Evolutionary conservation across 805 yeast species (phyloP), one percentile per base, ranked within the genome.

Genomic region (Candida sonorensis): DNA sequence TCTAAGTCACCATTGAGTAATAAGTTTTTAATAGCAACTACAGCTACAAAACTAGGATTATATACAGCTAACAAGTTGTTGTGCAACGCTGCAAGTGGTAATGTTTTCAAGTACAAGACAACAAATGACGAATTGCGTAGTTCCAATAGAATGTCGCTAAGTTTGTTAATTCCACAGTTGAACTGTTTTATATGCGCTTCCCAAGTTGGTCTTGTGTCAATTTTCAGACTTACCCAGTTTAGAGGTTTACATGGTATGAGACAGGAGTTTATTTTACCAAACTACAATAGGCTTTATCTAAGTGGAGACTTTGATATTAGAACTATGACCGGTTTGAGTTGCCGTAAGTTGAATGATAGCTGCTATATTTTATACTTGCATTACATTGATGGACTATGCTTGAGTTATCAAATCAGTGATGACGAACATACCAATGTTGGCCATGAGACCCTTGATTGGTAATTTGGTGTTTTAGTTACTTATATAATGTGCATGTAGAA

Each of bases 31-130:
- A 32, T 71, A 7, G 61, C 64, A 1, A 65, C 80, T 0, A 70
- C 80, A 0, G 60, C 64, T 5, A 43, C 55, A 17, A 55, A 59
- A 26, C 40, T 69, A 10, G 77, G 69, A 0, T 46, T 76, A 17
- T 67, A 71, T 41, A 54, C 66, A 17, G 57, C 59, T 1, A 66
- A 67, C 30, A 57, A 63, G 9, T 53, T 75, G 15, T 59, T 67
- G 22, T 72, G 77, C 45, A 66, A 62, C 41, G 62, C 72, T 4
- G 62, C 72, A 1, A 65, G 74, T 1, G 51, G 61, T 4, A 49
- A 59, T 15, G 46, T 72, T 2, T 73, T 70, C 43, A 42, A 38
- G 12, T 48, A 39, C 33, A 43, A 34, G 15, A 64, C 69, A 7
- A 46, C 47, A 17, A 55, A 53, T 33, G 68, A 63, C 10, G 70